Base-by-base conservation (phyloP, 176 grass and related monocot genomes). In the Triticum timopheevii region DNA sequence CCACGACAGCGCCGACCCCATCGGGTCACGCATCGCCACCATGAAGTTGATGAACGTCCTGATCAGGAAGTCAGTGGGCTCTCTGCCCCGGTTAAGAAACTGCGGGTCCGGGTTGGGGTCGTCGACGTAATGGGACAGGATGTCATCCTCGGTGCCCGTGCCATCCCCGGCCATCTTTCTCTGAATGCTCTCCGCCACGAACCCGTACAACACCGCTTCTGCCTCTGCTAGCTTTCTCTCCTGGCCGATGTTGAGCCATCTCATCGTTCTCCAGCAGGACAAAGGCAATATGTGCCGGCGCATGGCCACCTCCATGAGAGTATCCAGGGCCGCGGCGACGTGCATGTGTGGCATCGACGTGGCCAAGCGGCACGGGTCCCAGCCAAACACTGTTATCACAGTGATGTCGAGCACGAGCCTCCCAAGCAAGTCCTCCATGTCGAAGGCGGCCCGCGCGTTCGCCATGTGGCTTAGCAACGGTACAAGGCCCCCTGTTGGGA, bases 1-100 rank as follows among this genome's bases (percentile, higher is more conserved):
- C 85, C 89, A 91, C 2, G 85, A 17, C 8, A 91, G 52, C 19
- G 52, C 38, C 17, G 80, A 15, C 39, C 71, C 65, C 2, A 86
- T 67, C 7, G 85, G 68, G 73, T 87, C 89, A 13, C 80, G 80
- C 31, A 73, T 38, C 0, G 85, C 85, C 7, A 87, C 40, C 74
- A 91, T 56, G 20, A 80, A 83, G 63, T 87, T 91, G n/a, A 91
- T 23, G 38, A 82, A 35, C 1, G 89, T 87, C 35, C 70, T 80
- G 39, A 38, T 7, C 6, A 90, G 25, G 45, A 83, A 83, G 13
- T 74, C 79, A 13, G 78, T 75, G 11, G 72, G 72, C 42, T 75
- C 23, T 1, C 6, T 42, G 5, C 0, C 23, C 4, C 1, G 4
- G 11, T 24, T 6, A 13, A 74, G 5, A 13, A 15, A 74, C 11